Evolutionary conservation across 441 rosid genomes (phyloP).

Genomic region (Adansonia grandidieri): DNA sequence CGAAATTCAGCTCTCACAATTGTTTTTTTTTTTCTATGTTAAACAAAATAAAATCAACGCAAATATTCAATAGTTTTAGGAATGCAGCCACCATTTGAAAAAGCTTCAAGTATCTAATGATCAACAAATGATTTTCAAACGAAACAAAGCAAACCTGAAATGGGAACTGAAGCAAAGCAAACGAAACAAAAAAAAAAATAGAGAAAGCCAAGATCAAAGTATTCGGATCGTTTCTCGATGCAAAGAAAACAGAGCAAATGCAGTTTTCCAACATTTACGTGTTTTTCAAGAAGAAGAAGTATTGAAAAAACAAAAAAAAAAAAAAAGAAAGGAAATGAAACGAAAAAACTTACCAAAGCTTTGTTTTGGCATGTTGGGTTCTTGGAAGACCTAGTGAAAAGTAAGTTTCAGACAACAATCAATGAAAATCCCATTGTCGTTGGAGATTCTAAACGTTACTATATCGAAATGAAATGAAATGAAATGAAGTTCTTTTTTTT

Average conservation of each 20-base stretch:
- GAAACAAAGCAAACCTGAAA: neutral
- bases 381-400: neutral
- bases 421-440: neutral
- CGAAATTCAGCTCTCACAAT: slow-evolving; percentile 3
- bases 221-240: neutral
- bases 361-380: neutral
- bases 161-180: neutral
- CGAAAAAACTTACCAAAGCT: neutral
- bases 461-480: neutral
- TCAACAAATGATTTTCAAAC: neutral
- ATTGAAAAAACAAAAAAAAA: neutral
- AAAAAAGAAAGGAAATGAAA: neutral
- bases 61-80: neutral
- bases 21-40: neutral
- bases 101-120: neutral
- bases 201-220: slow-evolving; percentile 23
- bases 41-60: neutral
- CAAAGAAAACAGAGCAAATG: neutral
- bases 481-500: neutral
- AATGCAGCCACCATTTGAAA: neutral
- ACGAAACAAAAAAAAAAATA: neutral
- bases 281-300: neutral
- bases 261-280: neutral
- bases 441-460: neutral
- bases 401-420: neutral